phyloP scores from a whole-genome alignment of 441 rosid species.

The Populus tomentosa region DNA sequence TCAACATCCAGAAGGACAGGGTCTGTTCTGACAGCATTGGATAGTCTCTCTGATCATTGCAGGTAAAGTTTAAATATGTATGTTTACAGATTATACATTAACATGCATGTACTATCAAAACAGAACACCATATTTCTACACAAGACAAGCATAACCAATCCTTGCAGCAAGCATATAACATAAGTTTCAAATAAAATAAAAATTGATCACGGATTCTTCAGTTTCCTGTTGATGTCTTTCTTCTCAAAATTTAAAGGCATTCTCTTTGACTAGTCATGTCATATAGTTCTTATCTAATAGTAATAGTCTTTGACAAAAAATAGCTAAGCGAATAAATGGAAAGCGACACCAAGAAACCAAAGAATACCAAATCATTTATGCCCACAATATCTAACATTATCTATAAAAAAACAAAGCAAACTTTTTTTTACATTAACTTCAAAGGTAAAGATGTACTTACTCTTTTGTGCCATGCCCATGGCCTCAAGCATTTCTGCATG shows the following conservation, averaged over 20 bases:
- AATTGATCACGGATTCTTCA: neutral
- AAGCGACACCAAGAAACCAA: neutral
- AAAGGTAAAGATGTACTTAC: conserved; percentile 34
- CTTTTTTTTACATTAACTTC: neutral
- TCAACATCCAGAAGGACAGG: conserved; percentile 39
- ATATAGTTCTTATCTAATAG: neutral
- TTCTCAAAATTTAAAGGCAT: neutral
- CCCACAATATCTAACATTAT: neutral
- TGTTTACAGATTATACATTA: neutral
- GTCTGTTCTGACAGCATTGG: conserved; percentile 65
- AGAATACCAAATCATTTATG: neutral
- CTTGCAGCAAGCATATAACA: neutral
- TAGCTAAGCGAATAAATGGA: neutral
- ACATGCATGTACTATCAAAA: no score
- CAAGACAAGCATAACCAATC: neutral
- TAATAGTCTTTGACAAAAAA: neutral
- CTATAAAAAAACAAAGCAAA: neutral
- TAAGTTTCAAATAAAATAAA: no score
- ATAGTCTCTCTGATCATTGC: conserved; percentile 34
- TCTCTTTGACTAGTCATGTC: neutral
- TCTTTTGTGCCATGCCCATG: conserved; percentile 29
- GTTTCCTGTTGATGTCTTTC: neutral
- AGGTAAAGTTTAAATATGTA: neutral
- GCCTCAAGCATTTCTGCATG: conserved; percentile 56
- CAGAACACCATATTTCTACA: neutral